These are phyloP conservation scores for Cynara cardunculus DNA, from an alignment of 129 eudicot species.

Conservation along the genomic window DNA sequence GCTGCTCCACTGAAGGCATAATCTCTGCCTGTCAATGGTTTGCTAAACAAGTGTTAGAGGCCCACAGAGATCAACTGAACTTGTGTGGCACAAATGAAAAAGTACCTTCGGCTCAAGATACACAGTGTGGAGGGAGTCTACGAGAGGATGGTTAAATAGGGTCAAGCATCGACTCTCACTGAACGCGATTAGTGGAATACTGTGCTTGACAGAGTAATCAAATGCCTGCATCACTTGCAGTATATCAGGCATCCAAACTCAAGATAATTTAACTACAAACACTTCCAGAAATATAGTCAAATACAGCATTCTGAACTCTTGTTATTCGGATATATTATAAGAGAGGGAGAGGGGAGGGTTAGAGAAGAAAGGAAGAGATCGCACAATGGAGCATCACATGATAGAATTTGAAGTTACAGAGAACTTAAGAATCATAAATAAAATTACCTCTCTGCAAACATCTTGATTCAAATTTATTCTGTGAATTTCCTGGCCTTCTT, in stretches of 20 bases:
- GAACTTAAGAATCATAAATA: background rate
- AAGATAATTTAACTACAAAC: background rate
- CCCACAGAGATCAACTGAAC: background rate
- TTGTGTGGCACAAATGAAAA: background rate
- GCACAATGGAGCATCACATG: background rate
- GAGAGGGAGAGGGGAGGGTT: background rate
- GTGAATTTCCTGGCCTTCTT: conserved; percentile 78
- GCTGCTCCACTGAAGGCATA: conserved; percentile 74
- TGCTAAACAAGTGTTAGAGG: conserved; percentile 15
- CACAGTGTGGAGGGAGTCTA: conserved; percentile 77
- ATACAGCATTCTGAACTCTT: background rate
- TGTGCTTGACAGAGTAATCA: conserved; percentile 62
- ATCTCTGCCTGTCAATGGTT: conserved; percentile 68
- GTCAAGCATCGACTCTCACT: conserved; percentile 87
- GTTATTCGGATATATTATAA: background rate
- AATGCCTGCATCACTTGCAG: conserved; percentile 57
- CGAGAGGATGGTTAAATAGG: conserved; percentile 74
- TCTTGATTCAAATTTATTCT: conserved; percentile 58
- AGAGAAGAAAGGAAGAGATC: background rate
- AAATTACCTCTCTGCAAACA: conserved; percentile 77
- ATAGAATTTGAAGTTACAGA: background rate
- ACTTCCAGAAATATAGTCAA: background rate
- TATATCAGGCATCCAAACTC: conserved; percentile 4
- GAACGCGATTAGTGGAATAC: conserved; percentile 82
- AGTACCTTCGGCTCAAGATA: conserved; percentile 91